phyloP scores from a whole-genome alignment of 768 basidiomycete genomes.

The Kwoniella dendrophila region DNA sequence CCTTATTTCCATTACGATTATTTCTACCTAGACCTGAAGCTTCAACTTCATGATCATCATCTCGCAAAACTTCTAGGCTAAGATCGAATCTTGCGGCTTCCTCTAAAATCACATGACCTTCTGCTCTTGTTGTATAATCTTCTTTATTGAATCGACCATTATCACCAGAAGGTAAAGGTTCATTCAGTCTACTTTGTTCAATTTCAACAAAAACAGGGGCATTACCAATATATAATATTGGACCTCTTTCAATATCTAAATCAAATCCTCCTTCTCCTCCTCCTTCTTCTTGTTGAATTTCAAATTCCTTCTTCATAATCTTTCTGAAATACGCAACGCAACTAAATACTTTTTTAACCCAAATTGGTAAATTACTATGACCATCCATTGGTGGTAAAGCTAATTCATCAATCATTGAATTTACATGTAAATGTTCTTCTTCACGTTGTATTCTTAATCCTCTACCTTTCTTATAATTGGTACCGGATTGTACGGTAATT shows the following conservation, averaged over 20 bases:
- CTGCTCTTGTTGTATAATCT: constrained; percentile 37
- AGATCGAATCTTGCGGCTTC: constrained; percentile 49
- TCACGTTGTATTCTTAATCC: constrained; percentile 44
- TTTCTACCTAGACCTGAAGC: constrained; percentile 17
- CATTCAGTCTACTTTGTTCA: constrained; percentile 7
- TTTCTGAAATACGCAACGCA: constrained; percentile 24
- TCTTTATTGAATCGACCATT: constrained; percentile 12
- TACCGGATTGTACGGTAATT: constrained; percentile 30
- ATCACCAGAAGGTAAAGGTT: constrained; percentile 30
- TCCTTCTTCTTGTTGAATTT: constrained; percentile 1
- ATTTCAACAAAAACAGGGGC: constrained; percentile 29
- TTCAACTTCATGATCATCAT: constrained; percentile 43
- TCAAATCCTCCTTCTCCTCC: neutral
- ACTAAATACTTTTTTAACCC: constrained; percentile 26
- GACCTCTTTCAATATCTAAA: constrained; percentile 11
- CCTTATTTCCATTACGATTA: constrained; percentile 11
- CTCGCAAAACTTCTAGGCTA: constrained; percentile 40
- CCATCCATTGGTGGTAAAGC: constrained; percentile 33
- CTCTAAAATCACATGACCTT: constrained; percentile 40
- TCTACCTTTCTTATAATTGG: constrained; percentile 42
- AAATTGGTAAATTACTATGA: constrained; percentile 20
- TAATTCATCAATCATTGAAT: constrained; percentile 29
- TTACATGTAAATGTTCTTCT: constrained; percentile 24
- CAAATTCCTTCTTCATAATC: constrained; percentile 19
- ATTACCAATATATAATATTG: constrained; percentile 25